Evolutionary conservation across 805 yeast species (phyloP), one percentile per base, ranked within the genome.

Genomic region (Scheffersomyces amazonensis): DNA sequence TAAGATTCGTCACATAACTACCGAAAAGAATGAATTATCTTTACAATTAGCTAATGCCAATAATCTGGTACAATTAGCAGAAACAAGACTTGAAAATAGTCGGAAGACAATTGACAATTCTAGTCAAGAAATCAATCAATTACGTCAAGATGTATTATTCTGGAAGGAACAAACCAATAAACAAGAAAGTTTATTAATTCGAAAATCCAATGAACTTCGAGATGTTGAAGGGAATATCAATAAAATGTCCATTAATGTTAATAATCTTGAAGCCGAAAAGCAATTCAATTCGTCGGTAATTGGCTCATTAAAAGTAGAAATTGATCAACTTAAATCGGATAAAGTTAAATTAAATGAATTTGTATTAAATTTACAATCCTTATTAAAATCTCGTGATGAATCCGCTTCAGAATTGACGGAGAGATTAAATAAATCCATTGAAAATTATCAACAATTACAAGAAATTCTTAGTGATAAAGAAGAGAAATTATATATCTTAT

Each of bases 321-420:
- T 80, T 30, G 60, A 63, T 6, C 72, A 67, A 20, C 59, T 85
- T 39, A 62, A 70, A 32, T 70, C 71, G 2, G 96, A 88, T 52
- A 80, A 77, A 48, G 58, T 72, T 5, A 71, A 77, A 36, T 62
- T 87, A 29, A 80, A 74, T 47, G 71, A 76, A 3, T 65, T 81
- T 41, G 71, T 85, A 8, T 56, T 74, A 6, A 82, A 75, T 48
- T 60, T 87, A 32, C 91, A 86, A 56, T 52, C 78, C 2, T 53
- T 78, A 28, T 78, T 79, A 39, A 69, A 69, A 36, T 90, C 86
- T 52, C 71, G 89, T 37, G 84, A 82, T 35, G 47, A 59, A 1
- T 63, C 76, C 5, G 68, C 75, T 33, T 53, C 62, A 16, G 81
- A 78, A 27, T 52, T 81, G 4, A 69, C 79, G 16, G 58, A 66